A percentile compares a stretch with the other conserved stretches of the same genome.
Evolutionary conservation across 1,139 yeast genomes (phyloP).

Genomic region (Saccharomycopsis phalli): DNA sequence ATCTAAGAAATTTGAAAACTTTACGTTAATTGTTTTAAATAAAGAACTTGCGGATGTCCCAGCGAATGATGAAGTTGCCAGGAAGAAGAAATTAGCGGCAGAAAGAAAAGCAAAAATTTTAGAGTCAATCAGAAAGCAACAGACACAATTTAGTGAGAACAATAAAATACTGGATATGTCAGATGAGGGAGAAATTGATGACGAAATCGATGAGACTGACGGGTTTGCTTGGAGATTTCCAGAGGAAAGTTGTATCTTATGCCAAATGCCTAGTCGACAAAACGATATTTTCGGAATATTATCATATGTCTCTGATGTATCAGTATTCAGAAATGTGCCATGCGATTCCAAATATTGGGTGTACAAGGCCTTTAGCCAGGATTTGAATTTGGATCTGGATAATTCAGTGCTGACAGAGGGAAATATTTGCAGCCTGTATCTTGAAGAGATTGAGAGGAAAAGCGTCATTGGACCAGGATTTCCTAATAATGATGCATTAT

Average conservation of each 20-base stretch:
- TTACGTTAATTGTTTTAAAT: conserved; percentile 24
- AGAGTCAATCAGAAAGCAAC: conserved; percentile 75
- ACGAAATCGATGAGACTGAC: conserved; percentile 26
- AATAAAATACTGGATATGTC: conserved; percentile 26
- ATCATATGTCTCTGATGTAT: conserved; percentile 48
- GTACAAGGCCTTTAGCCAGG: conserved; percentile 51
- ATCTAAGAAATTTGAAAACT: conserved; percentile 29
- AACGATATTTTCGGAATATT: conserved; percentile 73
- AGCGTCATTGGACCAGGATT: conserved; percentile 68
- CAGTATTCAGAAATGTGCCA: conserved; percentile 58
- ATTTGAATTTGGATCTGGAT: conserved; percentile 40
- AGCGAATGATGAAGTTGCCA: conserved; percentile 21
- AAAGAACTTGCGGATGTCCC: conserved; percentile 7
- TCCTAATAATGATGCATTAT: conserved; percentile 31
- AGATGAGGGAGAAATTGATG: conserved; percentile 26
- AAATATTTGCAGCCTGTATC: conserved; percentile 33
- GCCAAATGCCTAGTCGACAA: conserved; percentile 65
- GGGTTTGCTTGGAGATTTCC: conserved; percentile 54
- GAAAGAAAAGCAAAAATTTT: conserved; percentile 64
- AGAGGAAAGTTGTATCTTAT: conserved; percentile 73
- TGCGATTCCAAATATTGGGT: conserved; percentile 60
- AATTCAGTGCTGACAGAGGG: conserved; percentile 16
- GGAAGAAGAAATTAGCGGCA: conserved; percentile 60
- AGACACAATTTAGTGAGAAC: conserved; percentile 55
- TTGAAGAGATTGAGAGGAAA: conserved; percentile 31